Conservation (phyloP, 1,284 basidiomycete genomes). For the Irpex sp. region DNA sequence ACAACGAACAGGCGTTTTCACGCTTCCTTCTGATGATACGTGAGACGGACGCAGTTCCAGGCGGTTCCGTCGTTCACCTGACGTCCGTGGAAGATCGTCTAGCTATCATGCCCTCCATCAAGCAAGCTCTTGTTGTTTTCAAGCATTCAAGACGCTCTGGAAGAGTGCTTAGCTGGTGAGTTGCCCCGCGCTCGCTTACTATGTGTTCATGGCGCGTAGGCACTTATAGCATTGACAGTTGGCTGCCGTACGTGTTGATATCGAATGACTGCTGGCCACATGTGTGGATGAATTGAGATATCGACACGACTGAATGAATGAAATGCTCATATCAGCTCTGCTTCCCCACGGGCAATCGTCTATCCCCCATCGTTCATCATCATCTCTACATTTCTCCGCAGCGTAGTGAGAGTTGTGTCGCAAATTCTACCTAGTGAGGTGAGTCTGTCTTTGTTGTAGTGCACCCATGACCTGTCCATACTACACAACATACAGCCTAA, state of each 20-base stretch:
- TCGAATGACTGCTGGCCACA: neutral
- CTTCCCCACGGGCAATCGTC: neutral
- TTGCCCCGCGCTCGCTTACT: neutral
- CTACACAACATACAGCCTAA: neutral
- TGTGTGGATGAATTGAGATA: neutral
- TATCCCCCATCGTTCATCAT: neutral
- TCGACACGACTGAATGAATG: neutral
- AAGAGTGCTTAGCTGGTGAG: neutral
- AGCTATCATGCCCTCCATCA: neutral
- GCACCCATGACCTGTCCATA: neutral
- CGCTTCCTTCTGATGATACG: too few relatives aligned
- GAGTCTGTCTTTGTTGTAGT: neutral
- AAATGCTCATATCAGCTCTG: neutral
- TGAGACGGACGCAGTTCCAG: too few relatives aligned
- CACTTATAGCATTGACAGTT: neutral
- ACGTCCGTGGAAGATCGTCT: neutral
- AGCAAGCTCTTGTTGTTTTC: neutral
- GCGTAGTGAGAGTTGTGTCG: neutral
- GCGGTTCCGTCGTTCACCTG: neutral
- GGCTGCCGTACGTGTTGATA: neutral
- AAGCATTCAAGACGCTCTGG: neutral
- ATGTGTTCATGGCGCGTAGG: neutral
- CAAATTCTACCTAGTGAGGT: neutral
- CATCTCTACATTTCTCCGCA: neutral
- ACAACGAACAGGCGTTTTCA: too few relatives aligned